Conservation (phyloP, 129 eudicot genomes). For the Erigeron canadensis region DNA sequence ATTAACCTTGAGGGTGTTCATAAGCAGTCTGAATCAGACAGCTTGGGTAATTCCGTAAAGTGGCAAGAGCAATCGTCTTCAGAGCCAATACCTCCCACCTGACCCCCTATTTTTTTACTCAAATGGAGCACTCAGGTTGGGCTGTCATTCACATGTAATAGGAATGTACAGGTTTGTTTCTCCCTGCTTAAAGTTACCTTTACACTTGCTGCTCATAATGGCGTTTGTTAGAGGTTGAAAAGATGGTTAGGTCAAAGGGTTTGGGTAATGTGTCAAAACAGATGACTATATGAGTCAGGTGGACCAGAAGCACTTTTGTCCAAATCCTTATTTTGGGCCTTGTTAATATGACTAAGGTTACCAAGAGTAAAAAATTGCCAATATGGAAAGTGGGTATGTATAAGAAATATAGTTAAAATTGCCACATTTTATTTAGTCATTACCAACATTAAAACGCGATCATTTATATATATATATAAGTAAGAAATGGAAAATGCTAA, state of each 20-base stretch:
- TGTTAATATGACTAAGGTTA: too few species aligned
- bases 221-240: slow-evolving; percentile 10
- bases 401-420: neutral
- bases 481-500: too few species aligned
- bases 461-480: too few species aligned
- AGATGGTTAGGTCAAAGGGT: neutral
- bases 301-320: too few species aligned
- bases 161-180: slow-evolving; percentile 62
- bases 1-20: slow-evolving; percentile 39
- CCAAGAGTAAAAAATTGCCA: too few species aligned
- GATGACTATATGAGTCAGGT: too few species aligned
- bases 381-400: too few species aligned
- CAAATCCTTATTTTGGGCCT: too few species aligned
- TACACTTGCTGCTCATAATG: neutral
- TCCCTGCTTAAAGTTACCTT: too few species aligned
- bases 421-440: too few species aligned
- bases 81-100: slow-evolving; percentile 25
- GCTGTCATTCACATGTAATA: slow-evolving; percentile 46
- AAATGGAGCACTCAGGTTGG: slow-evolving; percentile 37
- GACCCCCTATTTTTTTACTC: slow-evolving; percentile 36
- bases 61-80: slow-evolving; percentile 46
- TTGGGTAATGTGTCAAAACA: neutral
- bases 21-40: slow-evolving; percentile 37
- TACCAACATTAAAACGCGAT: too few species aligned
- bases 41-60: slow-evolving; percentile 38